These are phyloP conservation scores for Phalaenopsis equestris DNA, from an alignment of 106 monocot genomes.

Conservation along the genomic window DNA sequence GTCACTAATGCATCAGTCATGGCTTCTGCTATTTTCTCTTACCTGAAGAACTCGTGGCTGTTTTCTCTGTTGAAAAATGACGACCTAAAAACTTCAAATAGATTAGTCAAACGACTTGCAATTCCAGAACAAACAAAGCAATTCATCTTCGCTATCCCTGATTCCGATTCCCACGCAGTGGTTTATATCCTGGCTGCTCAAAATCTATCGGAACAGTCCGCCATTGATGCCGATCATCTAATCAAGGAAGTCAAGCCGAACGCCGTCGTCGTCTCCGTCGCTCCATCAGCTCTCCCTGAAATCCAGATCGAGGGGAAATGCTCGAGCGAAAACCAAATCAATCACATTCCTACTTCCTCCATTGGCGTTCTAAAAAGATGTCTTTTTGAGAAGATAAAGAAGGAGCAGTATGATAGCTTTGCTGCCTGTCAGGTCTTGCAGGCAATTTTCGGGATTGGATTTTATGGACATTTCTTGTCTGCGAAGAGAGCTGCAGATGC, in stretches of 20 bases:
- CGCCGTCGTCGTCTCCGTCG: constrained; percentile 60
- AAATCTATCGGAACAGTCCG: constrained; percentile 64
- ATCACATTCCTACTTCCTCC: constrained; percentile 60
- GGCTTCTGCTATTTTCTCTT: constrained; percentile 25
- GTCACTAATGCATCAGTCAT: constrained; percentile 19
- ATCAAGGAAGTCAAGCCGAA: constrained; percentile 66
- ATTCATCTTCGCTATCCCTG: constrained; percentile 62
- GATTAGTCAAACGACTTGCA: constrained; percentile 40
- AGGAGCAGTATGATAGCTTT: constrained; percentile 61
- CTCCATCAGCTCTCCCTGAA: constrained; percentile 47
- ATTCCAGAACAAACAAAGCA: constrained; percentile 70
- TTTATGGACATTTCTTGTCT: constrained; percentile 75
- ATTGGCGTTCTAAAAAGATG: constrained; percentile 62
- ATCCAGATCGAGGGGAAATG: constrained; percentile 47
- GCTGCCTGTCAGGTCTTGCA: constrained; percentile 56
- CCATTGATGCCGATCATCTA: constrained; percentile 48
- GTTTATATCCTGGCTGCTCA: constrained; percentile 58
- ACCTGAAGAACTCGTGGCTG: constrained; percentile 49
- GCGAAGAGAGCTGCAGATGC: constrained; percentile 66
- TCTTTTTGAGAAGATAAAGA: constrained; percentile 58
- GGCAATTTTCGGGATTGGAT: constrained; percentile 83
- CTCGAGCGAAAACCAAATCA: constrained; percentile 13
- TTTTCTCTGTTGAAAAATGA: constrained; percentile 52
- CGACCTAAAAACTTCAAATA: constrained; percentile 58
- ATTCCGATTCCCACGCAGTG: constrained; percentile 32